phyloP scores from a whole-genome alignment of 257 asterid genomes.

The Lycium barbarum region DNA sequence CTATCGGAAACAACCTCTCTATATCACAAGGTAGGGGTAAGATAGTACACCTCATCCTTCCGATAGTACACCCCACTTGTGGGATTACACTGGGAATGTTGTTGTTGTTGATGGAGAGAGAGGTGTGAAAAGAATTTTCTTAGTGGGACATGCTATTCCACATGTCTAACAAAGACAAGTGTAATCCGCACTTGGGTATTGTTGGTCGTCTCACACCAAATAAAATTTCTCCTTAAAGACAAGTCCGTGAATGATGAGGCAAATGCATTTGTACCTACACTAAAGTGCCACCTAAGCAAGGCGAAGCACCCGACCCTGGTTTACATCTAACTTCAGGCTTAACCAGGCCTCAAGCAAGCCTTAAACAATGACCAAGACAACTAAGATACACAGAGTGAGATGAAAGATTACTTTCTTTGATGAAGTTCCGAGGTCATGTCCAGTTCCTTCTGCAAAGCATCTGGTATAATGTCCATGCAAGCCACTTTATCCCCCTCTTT shows the following conservation, averaged over 20 bases:
- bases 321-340: slow-evolving; percentile 12
- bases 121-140: no score
- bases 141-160: neutral
- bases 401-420: slow-evolving; percentile 49
- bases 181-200: neutral
- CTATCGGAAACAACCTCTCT: no score
- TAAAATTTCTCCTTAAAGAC: neutral
- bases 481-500: slow-evolving; percentile 89
- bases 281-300: neutral
- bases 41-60: no score
- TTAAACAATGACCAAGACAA: neutral
- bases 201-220: no score
- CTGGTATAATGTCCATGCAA: slow-evolving; percentile 91
- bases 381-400: slow-evolving; percentile 3
- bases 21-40: no score
- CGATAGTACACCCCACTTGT: no score
- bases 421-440: slow-evolving; percentile 49
- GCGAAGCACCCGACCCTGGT: neutral
- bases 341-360: neutral
- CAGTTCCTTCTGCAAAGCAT: slow-evolving; percentile 60
- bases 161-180: neutral
- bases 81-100: no score
- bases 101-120: no score
- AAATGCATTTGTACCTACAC: neutral
- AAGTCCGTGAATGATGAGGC: neutral